Base-by-base conservation (phyloP, 176 grass and related monocot species). In the Aechmea fasciata region DNA sequence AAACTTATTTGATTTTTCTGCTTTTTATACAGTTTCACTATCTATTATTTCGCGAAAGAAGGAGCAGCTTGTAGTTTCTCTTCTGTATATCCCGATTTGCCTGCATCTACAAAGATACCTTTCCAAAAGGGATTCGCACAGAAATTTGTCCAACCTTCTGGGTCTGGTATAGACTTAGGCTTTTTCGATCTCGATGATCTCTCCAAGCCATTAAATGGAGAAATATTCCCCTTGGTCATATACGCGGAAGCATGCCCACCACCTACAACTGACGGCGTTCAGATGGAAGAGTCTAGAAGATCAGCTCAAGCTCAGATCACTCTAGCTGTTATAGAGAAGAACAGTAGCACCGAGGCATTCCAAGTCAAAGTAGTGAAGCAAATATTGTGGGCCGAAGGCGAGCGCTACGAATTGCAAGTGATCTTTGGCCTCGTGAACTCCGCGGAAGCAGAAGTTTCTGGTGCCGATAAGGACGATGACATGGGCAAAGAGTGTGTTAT, bases 41-140 rank as follows among this genome's bases (percentile, higher is more conserved):
- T 99, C 77, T 93, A 76, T 81, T 99, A 99, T 66, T 99, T 99
- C 48, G 90, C 89, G 48, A 90, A 84, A 66, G 90, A 99, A 93
- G 89, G 75, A 73, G 79, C 88, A 25, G 72, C 86, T 19, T 87
- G 81, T 62, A 77, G 8, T 28, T 83, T 93, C 67, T 73, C 82
- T 67, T 71, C 89, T 66, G 11, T 78, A 57, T 85, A 90, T 67
- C 74, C 71, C 11, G 89, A 87, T 54, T 20, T 85, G 10, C 71
- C 84, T 50, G 76, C 73, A 28, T 66, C 84, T 67, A 83, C 78
- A 57, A 77, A 66, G 67, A 76, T 87, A 77, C 74, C 84, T 71
- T 99, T 99, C 63, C 81, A 84, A 65, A 88, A 93, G 71, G 94
- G 89, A 9, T 20, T 71, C 25, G 75, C 84, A 52, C 90, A 90